These are phyloP conservation scores for Candida cerambycidarum DNA, from an alignment of 805 yeast genomes.

Conservation along the genomic window DNA sequence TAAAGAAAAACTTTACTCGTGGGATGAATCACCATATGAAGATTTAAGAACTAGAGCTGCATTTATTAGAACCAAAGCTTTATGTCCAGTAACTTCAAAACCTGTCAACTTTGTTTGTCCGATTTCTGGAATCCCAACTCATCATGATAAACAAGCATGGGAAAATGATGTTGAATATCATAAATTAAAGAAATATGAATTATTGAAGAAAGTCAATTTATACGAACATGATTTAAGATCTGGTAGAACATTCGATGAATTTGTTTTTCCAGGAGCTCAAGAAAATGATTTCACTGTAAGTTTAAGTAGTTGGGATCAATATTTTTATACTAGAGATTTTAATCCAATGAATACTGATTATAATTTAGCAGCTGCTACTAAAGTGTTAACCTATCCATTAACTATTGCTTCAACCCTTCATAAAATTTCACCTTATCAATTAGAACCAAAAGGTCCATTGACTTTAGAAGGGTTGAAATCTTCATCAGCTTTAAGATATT, in stretches of 20 bases:
- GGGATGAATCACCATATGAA: slow-evolving; percentile 91
- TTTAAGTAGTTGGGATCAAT: slow-evolving; percentile 87
- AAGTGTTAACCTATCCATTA: slow-evolving; percentile 88
- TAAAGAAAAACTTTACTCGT: slow-evolving; percentile 44
- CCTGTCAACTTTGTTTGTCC: slow-evolving; percentile 89
- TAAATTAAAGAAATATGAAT: slow-evolving; percentile 60
- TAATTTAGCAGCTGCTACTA: slow-evolving; percentile 92
- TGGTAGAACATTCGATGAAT: slow-evolving; percentile 93
- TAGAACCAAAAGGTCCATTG: slow-evolving; percentile 82
- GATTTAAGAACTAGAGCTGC: slow-evolving; percentile 92
- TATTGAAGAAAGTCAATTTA: slow-evolving; percentile 81
- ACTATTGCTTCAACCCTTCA: slow-evolving; percentile 85
- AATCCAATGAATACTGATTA: slow-evolving; percentile 96
- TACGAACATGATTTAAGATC: slow-evolving; percentile 94
- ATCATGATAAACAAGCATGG: slow-evolving; percentile 89
- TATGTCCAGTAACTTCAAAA: slow-evolving; percentile 84
- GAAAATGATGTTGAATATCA: slow-evolving; percentile 75
- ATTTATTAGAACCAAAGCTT: slow-evolving; percentile 78
- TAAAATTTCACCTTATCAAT: slow-evolving; percentile 78
- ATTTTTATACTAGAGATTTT: slow-evolving; percentile 87
- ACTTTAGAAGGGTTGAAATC: slow-evolving; percentile 93
- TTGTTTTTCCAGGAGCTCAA: slow-evolving; percentile 84
- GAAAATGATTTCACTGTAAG: slow-evolving; percentile 74
- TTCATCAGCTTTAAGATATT: slow-evolving; percentile 86
- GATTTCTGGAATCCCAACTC: slow-evolving; percentile 93